These are phyloP conservation scores for Vachellia pachyceras DNA, from an alignment of 306 rosid genomes.

Conservation along the genomic window DNA sequence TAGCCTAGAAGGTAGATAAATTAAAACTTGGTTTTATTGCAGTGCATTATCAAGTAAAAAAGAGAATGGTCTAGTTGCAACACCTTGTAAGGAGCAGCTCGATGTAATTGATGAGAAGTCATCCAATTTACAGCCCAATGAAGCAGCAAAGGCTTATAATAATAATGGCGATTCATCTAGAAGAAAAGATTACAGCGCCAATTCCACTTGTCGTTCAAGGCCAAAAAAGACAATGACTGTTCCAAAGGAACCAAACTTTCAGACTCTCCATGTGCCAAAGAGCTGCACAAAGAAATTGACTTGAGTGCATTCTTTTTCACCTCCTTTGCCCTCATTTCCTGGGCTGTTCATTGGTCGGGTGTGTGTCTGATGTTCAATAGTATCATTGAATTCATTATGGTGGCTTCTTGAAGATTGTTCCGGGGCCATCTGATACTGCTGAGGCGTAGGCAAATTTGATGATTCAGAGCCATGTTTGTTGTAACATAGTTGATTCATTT, in stretches of 20 bases:
- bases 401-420: too few species aligned
- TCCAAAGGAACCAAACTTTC: slow-evolving; percentile 78
- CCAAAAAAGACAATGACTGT: slow-evolving; percentile 59
- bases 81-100: slow-evolving; percentile 50
- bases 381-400: too few species aligned
- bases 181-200: slow-evolving; percentile 32
- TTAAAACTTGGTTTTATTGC: background rate
- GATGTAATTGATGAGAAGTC: slow-evolving; percentile 55
- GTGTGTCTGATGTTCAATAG: too few species aligned
- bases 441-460: too few species aligned
- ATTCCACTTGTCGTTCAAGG: slow-evolving; percentile 43
- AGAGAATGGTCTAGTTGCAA: slow-evolving; percentile 42
- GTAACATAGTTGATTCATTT: too few species aligned
- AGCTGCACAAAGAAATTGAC: slow-evolving; percentile 39
- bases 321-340: too few species aligned
- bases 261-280: slow-evolving; percentile 59
- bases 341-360: too few species aligned
- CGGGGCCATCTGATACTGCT: too few species aligned
- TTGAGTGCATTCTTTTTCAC: background rate
- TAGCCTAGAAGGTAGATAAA: too few species aligned
- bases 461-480: too few species aligned
- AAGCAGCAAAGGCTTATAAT: slow-evolving; percentile 49
- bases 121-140: slow-evolving; percentile 43
- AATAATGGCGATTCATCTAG: slow-evolving; percentile 37
- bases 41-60: slow-evolving; percentile 45